Evolutionary conservation across 1,139 yeast genomes (phyloP).

Genomic region (Candida glucosophila): DNA sequence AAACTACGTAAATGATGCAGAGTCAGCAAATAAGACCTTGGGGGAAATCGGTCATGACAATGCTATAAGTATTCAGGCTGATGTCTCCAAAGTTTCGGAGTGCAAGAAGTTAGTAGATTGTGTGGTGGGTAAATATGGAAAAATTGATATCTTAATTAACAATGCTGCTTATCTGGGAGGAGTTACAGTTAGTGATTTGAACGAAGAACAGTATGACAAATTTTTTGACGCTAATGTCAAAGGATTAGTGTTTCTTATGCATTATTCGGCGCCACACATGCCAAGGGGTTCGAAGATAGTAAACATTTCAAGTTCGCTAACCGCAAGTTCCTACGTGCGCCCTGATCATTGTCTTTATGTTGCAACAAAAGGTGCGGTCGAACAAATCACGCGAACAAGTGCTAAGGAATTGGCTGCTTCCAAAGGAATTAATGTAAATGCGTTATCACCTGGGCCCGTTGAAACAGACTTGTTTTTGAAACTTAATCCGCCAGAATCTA

Average conservation of each 20-base stretch:
- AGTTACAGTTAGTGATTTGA: not conserved
- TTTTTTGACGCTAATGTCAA: conserved; percentile 1
- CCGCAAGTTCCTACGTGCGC: not conserved
- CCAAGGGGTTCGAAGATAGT: not conserved
- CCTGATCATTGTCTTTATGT: conserved; percentile 1
- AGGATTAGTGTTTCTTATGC: not conserved
- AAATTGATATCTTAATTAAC: conserved; percentile 1
- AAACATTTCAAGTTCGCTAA: conserved; percentile 1
- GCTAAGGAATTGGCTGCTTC: conserved; percentile 1
- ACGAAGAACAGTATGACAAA: not conserved
- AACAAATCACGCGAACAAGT: conserved; percentile 1
- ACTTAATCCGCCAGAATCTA: not conserved
- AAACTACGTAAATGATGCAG: conserved; percentile 1
- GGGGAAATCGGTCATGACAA: not conserved
- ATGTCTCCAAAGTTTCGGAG: conserved; percentile 1
- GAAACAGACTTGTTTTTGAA: conserved; percentile 1
- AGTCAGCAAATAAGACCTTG: not conserved
- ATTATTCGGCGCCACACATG: not conserved
- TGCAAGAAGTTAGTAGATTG: conserved; percentile 1
- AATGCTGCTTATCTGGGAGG: conserved; percentile 1
- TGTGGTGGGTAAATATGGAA: conserved; percentile 1
- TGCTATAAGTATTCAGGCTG: conserved; percentile 1
- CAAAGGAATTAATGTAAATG: conserved; percentile 1
- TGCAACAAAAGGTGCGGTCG: conserved; percentile 1
- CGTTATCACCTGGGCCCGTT: conserved; percentile 1